Conservation (phyloP, 345 rosid species). For the Noccaea bulbosa region DNA sequence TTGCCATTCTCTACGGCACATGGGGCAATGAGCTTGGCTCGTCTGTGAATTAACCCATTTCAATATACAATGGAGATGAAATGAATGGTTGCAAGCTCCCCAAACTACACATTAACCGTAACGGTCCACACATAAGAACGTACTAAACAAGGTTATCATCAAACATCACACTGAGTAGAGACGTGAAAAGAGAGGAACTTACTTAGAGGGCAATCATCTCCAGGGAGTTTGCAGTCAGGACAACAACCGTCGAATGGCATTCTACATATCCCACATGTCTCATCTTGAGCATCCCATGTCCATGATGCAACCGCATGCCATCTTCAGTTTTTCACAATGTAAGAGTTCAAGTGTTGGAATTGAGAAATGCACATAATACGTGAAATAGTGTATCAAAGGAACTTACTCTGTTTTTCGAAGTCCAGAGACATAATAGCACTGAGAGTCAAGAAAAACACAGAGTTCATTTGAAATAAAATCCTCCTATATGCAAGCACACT, state of each 20-base stretch:
- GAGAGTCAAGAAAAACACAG: constrained; percentile 3
- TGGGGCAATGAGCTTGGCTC: constrained; percentile 91
- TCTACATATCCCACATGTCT: constrained; percentile 95
- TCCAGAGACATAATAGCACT: neutral
- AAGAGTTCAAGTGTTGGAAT: constrained; percentile 17
- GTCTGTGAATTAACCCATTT: constrained; percentile 97
- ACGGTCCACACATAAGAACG: constrained; percentile 9
- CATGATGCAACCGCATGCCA: constrained; percentile 99
- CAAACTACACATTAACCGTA: constrained; percentile 52
- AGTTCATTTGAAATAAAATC: neutral
- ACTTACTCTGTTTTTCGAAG: constrained; percentile 20
- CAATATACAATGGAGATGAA: constrained; percentile 95
- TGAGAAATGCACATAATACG: constrained; percentile 5
- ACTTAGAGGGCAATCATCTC: constrained; percentile 97
- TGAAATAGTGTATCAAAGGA: neutral
- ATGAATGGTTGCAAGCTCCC: constrained; percentile 79
- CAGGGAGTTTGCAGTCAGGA: constrained; percentile 93
- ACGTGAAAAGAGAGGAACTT: constrained; percentile 34
- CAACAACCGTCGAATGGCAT: constrained; percentile 99
- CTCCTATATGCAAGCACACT: neutral
- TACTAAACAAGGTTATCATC: neutral
- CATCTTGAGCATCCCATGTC: constrained; percentile 99
- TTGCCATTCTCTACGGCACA: constrained; percentile 91
- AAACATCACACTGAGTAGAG: constrained; percentile 8
- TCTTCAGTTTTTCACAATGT: constrained; percentile 44